Evolutionary conservation across 2,329 filamentous ascomycete genomes (phyloP).

Genomic region (Nemania abortiva): DNA sequence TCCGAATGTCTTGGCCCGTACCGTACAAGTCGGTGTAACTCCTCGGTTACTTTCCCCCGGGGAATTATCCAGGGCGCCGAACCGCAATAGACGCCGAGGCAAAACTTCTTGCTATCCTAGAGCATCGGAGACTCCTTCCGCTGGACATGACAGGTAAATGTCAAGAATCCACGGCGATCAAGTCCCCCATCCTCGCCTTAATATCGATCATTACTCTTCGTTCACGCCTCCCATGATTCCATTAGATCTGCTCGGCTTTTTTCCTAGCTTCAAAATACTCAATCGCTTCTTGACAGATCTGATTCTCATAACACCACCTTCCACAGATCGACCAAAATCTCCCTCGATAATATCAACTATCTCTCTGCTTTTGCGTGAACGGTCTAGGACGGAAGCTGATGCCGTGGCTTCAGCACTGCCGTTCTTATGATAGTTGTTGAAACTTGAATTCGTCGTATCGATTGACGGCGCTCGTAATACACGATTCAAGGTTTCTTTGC

Average conservation of each 20-base stretch:
- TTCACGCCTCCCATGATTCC: slow-evolving; percentile 66
- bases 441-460: slow-evolving; percentile 46
- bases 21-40: slow-evolving; percentile 32
- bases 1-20: slow-evolving; percentile 23
- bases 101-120: slow-evolving; percentile 35
- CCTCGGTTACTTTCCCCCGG: slow-evolving; percentile 21
- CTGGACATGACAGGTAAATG: slow-evolving; percentile 14
- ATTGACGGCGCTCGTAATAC: slow-evolving; percentile 59
- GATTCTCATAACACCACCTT: slow-evolving; percentile 60
- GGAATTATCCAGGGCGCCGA: slow-evolving; percentile 38
- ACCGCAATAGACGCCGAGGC: slow-evolving; percentile 24
- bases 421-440: slow-evolving; percentile 40
- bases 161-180: not conserved
- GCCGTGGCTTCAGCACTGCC: slow-evolving; percentile 39
- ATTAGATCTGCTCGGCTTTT: slow-evolving; percentile 71
- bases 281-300: slow-evolving; percentile 81
- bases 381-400: slow-evolving; percentile 43
- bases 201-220: slow-evolving; percentile 61
- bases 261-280: slow-evolving; percentile 80
- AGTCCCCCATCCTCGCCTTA: not conserved
- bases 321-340: slow-evolving; percentile 49
- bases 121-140: slow-evolving; percentile 13
- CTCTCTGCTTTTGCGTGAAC: slow-evolving; percentile 50
- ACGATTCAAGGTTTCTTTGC: slow-evolving; percentile 57
- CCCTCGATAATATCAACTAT: slow-evolving; percentile 48